A percentile compares a stretch with the other conserved stretches of the same genome.
These are phyloP conservation scores for Bolboschoenoplectus hybrid DNA, from an alignment of 202 grass and related monocot species.

Conservation along the genomic window DNA sequence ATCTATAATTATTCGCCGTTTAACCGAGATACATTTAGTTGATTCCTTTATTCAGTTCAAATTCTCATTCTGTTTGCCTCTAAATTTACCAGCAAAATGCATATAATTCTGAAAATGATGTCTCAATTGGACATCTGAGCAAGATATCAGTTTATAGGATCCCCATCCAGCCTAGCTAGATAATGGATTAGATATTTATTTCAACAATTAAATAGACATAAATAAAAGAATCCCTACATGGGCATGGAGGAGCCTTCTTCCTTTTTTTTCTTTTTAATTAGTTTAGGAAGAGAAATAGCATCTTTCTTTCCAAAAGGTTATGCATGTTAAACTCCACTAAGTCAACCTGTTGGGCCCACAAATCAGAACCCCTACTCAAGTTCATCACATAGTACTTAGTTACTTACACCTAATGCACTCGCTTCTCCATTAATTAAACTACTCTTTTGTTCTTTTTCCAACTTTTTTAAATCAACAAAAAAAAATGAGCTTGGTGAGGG, in stretches of 20 bases:
- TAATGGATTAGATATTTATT: conserved; percentile 25
- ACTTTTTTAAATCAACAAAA: conserved; percentile 14
- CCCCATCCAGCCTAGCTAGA: conserved; percentile 23
- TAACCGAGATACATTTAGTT: not conserved
- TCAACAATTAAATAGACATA: conserved; percentile 30
- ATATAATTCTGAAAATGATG: not conserved
- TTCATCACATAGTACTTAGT: conserved; percentile 27
- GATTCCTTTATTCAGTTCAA: conserved; percentile 15
- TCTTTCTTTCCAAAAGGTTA: conserved; percentile 34
- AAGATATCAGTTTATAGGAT: not conserved
- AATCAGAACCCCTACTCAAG: conserved; percentile 34
- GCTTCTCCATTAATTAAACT: conserved; percentile 24
- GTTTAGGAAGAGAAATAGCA: conserved; percentile 43
- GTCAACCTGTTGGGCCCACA: conserved; percentile 37
- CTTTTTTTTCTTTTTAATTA: not conserved
- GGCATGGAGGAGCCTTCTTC: conserved; percentile 12
- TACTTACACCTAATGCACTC: conserved; percentile 34
- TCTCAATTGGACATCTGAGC: conserved; percentile 24
- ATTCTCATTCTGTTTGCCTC: conserved; percentile 9
- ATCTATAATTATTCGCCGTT: not conserved
- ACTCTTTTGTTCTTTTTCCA: not conserved
- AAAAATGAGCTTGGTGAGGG: not conserved
- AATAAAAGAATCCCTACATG: conserved; percentile 14
- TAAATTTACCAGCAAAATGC: conserved; percentile 31
- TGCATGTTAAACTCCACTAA: conserved; percentile 43